Base-by-base conservation (phyloP, 495 filamentous ascomycete species). In the Hypomontagnella submonticulosa region DNA sequence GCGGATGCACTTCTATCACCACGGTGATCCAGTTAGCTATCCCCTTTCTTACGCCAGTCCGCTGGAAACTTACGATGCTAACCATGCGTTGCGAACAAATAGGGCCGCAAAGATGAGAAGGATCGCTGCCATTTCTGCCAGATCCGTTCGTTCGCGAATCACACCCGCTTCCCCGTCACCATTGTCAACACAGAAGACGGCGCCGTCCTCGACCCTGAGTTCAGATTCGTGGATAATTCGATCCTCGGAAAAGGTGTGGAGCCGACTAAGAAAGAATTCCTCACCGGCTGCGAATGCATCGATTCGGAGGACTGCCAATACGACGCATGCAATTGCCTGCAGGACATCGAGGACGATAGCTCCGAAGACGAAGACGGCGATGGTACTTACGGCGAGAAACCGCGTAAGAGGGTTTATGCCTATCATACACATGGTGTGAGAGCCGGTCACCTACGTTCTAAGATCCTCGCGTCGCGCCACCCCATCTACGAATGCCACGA, bases 401-500 rank as follows among this genome's bases (percentile, higher is more conserved):
- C 38, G 23, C 64, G 48, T 9, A 70, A 57, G 52, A 79, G 76
- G 63, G 70, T 67, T 8, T 79, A 81, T 40, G 80, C 81, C 0
- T 85, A 85, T 52, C 70, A 81, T 55, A 71, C 72, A 4, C 66
- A 70, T 13, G 82, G 81, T 18, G 48, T 41, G 1, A 79, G 74
- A 59, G 75, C 76, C 1, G 84, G 77, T 4, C 66, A 72, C 12
- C 70, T 87, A 51, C 74, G 81, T 33, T 69, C 64, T 42, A 74
- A 74, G 47, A 70, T 87, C 34, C 81, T 88, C 3, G 60, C 82
- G 16, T 81, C 79, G 34, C 78, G 83, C 3, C 66, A 83, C n/a
- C 81, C 86, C 10, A 94, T 97, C 42, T 92, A 89, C 69, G 95
- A 99, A 73, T 99, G 95, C 73, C 92, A 91, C 69, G 69, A 76